Evolutionary conservation across 805 yeast genomes (phyloP).

Genomic region (Pichia ethanolica): DNA sequence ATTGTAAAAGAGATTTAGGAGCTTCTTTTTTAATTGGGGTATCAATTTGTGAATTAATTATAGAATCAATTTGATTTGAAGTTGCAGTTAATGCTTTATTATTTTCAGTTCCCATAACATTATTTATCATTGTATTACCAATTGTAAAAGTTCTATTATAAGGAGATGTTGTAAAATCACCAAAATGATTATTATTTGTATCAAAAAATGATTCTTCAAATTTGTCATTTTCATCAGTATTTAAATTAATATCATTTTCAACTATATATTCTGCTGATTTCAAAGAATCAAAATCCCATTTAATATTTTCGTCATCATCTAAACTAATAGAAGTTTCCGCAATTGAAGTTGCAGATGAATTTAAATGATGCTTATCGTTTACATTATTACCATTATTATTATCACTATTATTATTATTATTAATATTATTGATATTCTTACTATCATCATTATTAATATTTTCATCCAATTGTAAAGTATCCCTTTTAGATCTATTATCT

Average conservation of each 20-base stretch:
- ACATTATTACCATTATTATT: not conserved
- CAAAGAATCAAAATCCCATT: slow-evolving; percentile 88
- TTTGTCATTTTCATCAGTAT: slow-evolving; percentile 14
- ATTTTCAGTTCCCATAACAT: not conserved
- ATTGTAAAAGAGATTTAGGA: slow-evolving; percentile 63
- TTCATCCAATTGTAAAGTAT: slow-evolving; percentile 12
- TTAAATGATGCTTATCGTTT: not conserved
- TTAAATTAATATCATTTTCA: slow-evolving; percentile 53
- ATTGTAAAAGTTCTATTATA: slow-evolving; percentile 13
- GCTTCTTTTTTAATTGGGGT: slow-evolving; percentile 37
- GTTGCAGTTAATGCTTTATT: slow-evolving; percentile 10
- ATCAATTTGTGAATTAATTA: slow-evolving; percentile 16
- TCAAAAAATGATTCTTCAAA: slow-evolving; percentile 8
- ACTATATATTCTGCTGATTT: slow-evolving; percentile 66
- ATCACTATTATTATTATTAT: not conserved
- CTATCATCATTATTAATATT: slow-evolving; percentile 15
- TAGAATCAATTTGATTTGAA: slow-evolving; percentile 8
- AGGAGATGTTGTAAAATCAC: slow-evolving; percentile 8
- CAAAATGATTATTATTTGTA: slow-evolving; percentile 1
- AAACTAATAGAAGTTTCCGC: slow-evolving; percentile 3
- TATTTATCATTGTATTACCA: slow-evolving; percentile 15
- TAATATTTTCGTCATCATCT: slow-evolving; percentile 38
- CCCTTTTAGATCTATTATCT: slow-evolving; percentile 41
- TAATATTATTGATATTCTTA: slow-evolving; percentile 7
- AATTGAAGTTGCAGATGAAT: not conserved